These are phyloP conservation scores for Nicotiana noctiflora DNA, from an alignment of 257 asterid species.

Conservation along the genomic window DNA sequence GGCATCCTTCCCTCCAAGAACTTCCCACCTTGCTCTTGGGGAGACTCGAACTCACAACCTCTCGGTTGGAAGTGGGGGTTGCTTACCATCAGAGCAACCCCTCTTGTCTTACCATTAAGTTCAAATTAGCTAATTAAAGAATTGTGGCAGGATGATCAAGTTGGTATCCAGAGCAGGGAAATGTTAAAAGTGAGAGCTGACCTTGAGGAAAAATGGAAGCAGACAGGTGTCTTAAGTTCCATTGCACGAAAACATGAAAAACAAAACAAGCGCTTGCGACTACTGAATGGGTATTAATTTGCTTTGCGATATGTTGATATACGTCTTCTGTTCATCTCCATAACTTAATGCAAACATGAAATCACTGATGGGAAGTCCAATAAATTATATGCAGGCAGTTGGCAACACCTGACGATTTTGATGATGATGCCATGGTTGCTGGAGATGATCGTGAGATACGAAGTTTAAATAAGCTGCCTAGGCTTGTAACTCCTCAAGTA, in stretches of 20 bases:
- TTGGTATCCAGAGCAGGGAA: constrained; percentile 68
- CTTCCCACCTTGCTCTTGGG: too few species aligned
- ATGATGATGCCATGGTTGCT: constrained; percentile 65
- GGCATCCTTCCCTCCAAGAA: too few species aligned
- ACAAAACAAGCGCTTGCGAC: constrained; percentile 30
- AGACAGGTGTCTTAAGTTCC: constrained; percentile 63
- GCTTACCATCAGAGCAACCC: too few species aligned
- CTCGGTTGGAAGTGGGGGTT: too few species aligned
- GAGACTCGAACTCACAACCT: too few species aligned
- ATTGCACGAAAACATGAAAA: constrained; percentile 40
- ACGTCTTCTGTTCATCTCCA: background rate
- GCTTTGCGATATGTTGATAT: background rate
- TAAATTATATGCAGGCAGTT: constrained; percentile 44
- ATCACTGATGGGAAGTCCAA: background rate
- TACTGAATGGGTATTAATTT: constrained; percentile 57
- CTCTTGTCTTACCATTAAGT: too few species aligned
- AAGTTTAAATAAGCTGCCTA: constrained; percentile 31
- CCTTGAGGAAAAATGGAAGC: constrained; percentile 79
- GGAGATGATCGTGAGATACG: constrained; percentile 22
- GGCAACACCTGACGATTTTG: constrained; percentile 83
- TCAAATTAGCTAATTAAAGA: constrained; percentile 3
- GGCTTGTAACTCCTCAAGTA: constrained; percentile 33
- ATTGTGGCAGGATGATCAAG: constrained; percentile 48
- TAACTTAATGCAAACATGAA: background rate
- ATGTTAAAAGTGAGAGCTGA: constrained; percentile 85